Conservation (phyloP, 2,329 filamentous ascomycete genomes). For the Periconia digitata region DNA sequence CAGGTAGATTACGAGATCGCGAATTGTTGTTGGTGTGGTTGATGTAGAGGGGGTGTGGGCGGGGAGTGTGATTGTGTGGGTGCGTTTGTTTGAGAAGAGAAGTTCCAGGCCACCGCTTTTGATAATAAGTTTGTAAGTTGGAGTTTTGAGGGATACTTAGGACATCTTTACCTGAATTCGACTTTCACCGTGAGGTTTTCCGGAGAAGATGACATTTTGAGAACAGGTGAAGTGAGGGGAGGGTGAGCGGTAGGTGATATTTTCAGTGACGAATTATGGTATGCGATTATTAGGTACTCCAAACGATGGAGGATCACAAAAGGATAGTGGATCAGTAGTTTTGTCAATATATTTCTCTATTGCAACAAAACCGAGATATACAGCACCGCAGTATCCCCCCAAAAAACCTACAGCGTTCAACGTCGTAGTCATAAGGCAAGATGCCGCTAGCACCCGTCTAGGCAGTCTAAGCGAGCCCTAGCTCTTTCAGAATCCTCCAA, state of each 20-base stretch:
- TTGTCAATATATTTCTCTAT: too few relatives aligned
- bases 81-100: slow-evolving; percentile 82
- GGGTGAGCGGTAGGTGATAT: neutral
- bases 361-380: too few relatives aligned
- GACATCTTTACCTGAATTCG: slow-evolving; percentile 68
- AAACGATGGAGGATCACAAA: too few relatives aligned
- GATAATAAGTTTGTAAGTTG: slow-evolving; percentile 11
- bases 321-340: too few relatives aligned
- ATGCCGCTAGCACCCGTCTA: too few relatives aligned
- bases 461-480: too few relatives aligned
- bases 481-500: too few relatives aligned
- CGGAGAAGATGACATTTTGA: neutral
- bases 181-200: slow-evolving; percentile 54
- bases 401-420: too few relatives aligned
- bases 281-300: too few relatives aligned
- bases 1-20: slow-evolving; percentile 75
- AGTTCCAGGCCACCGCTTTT: slow-evolving; percentile 84
- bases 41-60: neutral
- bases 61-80: slow-evolving; percentile 23
- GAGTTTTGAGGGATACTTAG: neutral
- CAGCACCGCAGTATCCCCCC: too few relatives aligned
- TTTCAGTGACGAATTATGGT: neutral
- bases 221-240: too few relatives aligned
- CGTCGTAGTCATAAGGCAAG: too few relatives aligned
- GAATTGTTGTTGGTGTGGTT: slow-evolving; percentile 36